Base-by-base conservation (phyloP, 805 yeast species). In the Osmozyma mogii region DNA sequence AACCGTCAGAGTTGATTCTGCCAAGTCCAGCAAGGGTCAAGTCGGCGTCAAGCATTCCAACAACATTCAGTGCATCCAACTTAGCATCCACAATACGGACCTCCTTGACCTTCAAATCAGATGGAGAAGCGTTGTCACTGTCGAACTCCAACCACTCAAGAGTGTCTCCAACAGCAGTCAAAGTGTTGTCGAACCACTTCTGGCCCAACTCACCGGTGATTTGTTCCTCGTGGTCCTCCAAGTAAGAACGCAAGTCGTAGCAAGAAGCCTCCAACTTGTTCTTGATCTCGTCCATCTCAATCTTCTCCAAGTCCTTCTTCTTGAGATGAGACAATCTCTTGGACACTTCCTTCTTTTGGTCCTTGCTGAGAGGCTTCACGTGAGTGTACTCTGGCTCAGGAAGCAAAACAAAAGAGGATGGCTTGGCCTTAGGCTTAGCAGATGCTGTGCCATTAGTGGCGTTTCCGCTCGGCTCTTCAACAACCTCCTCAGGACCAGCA, bases 81-180 rank as follows among this genome's bases (percentile, higher is more conserved):
- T 41, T 47, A 25, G 46, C 41, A 3, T 32, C 37, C 0, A 34
- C 20, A 5, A 61, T 28, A 16, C 40, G 42, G n/a, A 37, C 31
- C 13, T 46, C 29, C 37, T 56, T 61, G 7, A 32, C 45, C 25
- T 44, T 31, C 9, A 61, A 36, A 5, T 52, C 58, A 4, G 47
- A 46, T 13, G 48, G 10, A 3, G 52, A 38, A 1, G 82, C 70
- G 14, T 57, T 61, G 31, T 71, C 81, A 21, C 84, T 67, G 11
- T 75, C 85, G 43, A 71, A 74, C 28, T 84, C 94, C 22, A 85
- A 58, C 95, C 95, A 84, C 35, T 80, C 89, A 26, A 82, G 56
- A 15, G 63, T 55, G 8, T 72, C 75, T 10, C 59, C 33, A 4
- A 79, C 70, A 5, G 58, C 37, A 0, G 30, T 20, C 17, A 41